Percentiles rank a stretch among this genome's conserved stretches.
Evolutionary conservation across 192 early-diverging fungal species (phyloP).

Genomic region (Coemansia aciculifera): DNA sequence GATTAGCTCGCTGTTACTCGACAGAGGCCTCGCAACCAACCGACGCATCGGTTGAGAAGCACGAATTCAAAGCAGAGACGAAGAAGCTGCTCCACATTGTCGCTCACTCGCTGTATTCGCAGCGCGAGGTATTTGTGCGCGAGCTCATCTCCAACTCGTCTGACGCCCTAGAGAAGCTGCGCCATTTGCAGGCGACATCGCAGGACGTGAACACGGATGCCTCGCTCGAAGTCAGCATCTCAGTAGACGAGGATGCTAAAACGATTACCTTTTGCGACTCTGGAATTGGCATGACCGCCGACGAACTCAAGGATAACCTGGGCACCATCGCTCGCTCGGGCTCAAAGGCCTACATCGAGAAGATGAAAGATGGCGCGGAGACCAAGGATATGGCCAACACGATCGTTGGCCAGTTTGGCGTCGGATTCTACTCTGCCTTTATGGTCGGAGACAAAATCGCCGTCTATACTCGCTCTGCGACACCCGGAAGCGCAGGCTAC

Average conservation of each 20-base stretch:
- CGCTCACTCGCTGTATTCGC: constrained; percentile 96
- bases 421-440: constrained; percentile 98
- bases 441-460: constrained; percentile 93
- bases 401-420: constrained; percentile 98
- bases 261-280: constrained; percentile 86
- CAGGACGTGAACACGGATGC: constrained; percentile 77
- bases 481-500: constrained; percentile 77
- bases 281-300: constrained; percentile 94
- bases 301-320: constrained; percentile 86
- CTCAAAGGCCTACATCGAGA: constrained; percentile 79
- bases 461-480: constrained; percentile 87
- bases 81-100: constrained; percentile 90
- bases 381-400: constrained; percentile 63
- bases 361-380: constrained; percentile 55
- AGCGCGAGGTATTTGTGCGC: constrained; percentile 92
- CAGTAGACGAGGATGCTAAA: constrained; percentile 69
- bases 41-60: constrained; percentile 50
- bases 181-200: constrained; percentile 80
- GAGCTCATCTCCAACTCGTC: constrained; percentile 96
- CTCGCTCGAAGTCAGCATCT: constrained; percentile 82
- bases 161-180: constrained; percentile 91
- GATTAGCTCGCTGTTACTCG: constrained; percentile 29
- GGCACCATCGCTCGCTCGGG: constrained; percentile 99
- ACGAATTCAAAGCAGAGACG: constrained; percentile 86
- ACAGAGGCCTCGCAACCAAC: constrained; percentile 17